Evolutionary conservation across 1,284 basidiomycete genomes (phyloP).

Genomic region (Ceratobasidium theobromae): DNA sequence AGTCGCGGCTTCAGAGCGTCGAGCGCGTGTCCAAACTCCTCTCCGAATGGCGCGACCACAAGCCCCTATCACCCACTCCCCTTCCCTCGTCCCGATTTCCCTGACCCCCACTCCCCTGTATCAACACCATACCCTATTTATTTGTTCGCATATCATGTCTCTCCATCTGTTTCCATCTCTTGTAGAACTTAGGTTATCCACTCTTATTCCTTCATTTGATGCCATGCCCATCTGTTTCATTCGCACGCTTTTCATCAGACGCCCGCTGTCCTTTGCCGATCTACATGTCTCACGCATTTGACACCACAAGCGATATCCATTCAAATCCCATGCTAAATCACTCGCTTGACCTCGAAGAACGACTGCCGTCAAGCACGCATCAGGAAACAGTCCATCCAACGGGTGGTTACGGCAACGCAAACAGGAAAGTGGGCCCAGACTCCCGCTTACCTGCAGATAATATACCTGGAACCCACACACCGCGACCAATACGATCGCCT

Average conservation of each 20-base stretch:
- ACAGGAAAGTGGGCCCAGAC: neutral
- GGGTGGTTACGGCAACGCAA: neutral
- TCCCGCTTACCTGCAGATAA: constrained; percentile 82
- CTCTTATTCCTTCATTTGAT: too few relatives aligned
- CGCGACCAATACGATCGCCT: constrained; percentile 79
- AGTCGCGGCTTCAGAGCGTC: constrained; percentile 20
- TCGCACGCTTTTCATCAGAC: too few relatives aligned
- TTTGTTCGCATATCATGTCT: constrained; percentile 7
- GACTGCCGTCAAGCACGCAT: constrained; percentile 50
- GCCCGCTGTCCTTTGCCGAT: too few relatives aligned
- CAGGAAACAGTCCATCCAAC: neutral
- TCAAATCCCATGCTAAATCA: constrained; percentile 72
- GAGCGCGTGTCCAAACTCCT: constrained; percentile 29
- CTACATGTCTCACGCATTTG: too few relatives aligned
- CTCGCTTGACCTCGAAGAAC: constrained; percentile 93
- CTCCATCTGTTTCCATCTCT: neutral
- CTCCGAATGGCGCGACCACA: constrained; percentile 16
- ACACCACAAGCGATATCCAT: too few relatives aligned
- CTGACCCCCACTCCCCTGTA: neutral
- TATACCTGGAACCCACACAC: constrained; percentile 98
- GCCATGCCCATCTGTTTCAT: too few relatives aligned
- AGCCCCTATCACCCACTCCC: neutral
- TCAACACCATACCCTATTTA: constrained; percentile 28
- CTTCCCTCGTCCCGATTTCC: neutral
- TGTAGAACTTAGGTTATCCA: constrained; percentile 15